Base-by-base conservation (phyloP, 495 filamentous ascomycete species). In the Tuber microsphaerosporum region DNA sequence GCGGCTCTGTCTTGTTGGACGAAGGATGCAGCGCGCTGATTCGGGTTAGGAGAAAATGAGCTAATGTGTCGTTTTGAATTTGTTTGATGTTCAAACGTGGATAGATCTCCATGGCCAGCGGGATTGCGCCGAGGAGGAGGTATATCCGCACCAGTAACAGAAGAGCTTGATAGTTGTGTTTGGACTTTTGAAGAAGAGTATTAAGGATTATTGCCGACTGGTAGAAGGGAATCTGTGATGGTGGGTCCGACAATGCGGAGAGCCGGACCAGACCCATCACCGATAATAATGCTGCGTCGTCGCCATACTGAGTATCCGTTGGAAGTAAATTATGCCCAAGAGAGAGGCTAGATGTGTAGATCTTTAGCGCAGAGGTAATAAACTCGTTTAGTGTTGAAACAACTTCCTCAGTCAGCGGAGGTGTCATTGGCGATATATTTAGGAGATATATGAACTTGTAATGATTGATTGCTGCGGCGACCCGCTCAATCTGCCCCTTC, bases 21-120 rank as follows among this genome's bases (percentile, higher is more conserved):
- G 56, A 71, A 10, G 81, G 81, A 44, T 81, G 88, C 17, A 90
- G 85, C 0, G 86, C 87, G n/a, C 88, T 87, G 61, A 90, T 84
- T 22, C 88, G 86, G 0, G 89, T 89, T 78, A 87, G 87, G 19
- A 90, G 82, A 43, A 87, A 87, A 77, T 90, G 89, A 20, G 88
- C 85, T 70, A 90, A 82, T 34, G 87, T 88, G 76, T 90, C 88
- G 75, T 86, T 86, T 78, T 90, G 89, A 42, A 90, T 81, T 68
- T 90, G 88, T 76, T 90, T 90, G 72, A 90, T 86, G 31, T 88
- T 88, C 26, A 90, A 84, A 61, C 85, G 86, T 73, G 85, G 84
- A 75, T 90, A 90, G 10, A 79, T 26, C 9, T 84, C 84, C 77
- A 89, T 77, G 5, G 89, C 89, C 17, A 87, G 84, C 8, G 87